A percentile compares a stretch with the other conserved stretches of the same genome.
These are phyloP conservation scores for Fusarium goolgardi DNA, from an alignment of 2,329 filamentous ascomycete species.

Conservation along the genomic window DNA sequence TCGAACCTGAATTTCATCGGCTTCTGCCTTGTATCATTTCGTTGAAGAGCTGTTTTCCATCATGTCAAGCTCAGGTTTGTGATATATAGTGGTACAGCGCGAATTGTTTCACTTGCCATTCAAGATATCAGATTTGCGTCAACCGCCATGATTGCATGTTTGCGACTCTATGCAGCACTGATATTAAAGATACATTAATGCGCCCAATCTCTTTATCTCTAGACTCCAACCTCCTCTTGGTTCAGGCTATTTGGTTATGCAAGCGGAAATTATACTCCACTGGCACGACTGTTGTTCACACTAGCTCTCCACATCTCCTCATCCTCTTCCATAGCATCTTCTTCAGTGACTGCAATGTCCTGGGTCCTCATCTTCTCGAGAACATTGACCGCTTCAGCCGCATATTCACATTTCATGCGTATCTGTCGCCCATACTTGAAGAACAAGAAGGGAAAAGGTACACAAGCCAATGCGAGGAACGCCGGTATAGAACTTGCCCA, in stretches of 20 bases:
- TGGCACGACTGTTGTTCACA: neutral
- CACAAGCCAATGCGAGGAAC: conserved; percentile 17
- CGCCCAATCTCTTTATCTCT: neutral
- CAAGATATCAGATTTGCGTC: too few relatives aligned
- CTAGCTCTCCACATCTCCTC: conserved; percentile 14
- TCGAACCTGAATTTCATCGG: neutral
- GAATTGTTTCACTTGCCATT: neutral
- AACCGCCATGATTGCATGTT: too few relatives aligned
- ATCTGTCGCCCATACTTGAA: conserved; percentile 18
- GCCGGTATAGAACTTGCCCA: conserved; percentile 31
- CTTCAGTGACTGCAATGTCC: neutral
- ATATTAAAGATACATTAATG: neutral
- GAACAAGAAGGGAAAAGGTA: conserved; percentile 22
- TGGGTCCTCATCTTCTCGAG: conserved; percentile 2
- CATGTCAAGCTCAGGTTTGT: neutral
- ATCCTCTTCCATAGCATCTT: conserved; percentile 7
- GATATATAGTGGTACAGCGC: neutral
- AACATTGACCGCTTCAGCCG: conserved; percentile 1
- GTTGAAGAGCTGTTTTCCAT: fast-evolving
- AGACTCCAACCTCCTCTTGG: neutral
- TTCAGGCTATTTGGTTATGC: neutral
- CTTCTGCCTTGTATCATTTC: neutral
- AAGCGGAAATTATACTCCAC: too few relatives aligned
- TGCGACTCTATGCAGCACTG: too few relatives aligned
- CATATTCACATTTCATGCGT: conserved; percentile 16